Base-by-base conservation (phyloP, 306 rosid genomes). In the Pterocarpus macrocarpus region DNA sequence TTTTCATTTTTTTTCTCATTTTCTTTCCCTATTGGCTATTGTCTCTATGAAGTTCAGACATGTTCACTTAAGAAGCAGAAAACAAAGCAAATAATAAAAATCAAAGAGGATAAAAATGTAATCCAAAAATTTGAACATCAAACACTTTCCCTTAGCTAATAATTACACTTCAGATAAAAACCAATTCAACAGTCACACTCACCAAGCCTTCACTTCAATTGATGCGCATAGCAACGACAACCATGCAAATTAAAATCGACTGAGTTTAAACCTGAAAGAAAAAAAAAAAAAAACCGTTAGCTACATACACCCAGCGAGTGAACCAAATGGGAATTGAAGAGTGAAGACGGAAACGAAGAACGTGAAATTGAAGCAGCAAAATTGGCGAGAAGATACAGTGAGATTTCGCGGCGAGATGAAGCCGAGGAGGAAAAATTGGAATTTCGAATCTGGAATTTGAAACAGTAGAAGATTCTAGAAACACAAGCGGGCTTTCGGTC, bases 371-470 rank as follows among this genome's bases (percentile, higher is more conserved):
- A 73, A 80, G 82, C 76, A 53, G 58, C 35, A 41, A 3, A 16
- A 4, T 4, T 16, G 12, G 15, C n/a, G 52, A 80, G 14, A 76
- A 68, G 28, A 61, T 41, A 47, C 57, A 38, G 39, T 41, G 64
- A 76, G 47, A 76, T 64, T 64, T 49, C 72, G 32, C 71, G 61
- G 61, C 61, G 61, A 55, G 61, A 55, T 55, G 61, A n/a, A 55
- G 61, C 10, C n/a, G 61, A 16, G 3, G 28, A 7, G 3, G 13
- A 47, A 47, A 55, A 85, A 81, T 44, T 69, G 83, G 85, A 92
- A 87, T 55, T 47, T 84, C 87, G 35, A 62, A 87, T 30, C 63
- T 69, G 57, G 62, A 77, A 77, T 66, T 75, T 16, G 49, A 62
- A 69, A n/a, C 28, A 7, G 30, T 61, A 68, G 66, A 61, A 61